These are phyloP conservation scores for Pythium coloratum DNA, from an alignment of 352 stramenopile genomes.

Conservation along the genomic window DNA sequence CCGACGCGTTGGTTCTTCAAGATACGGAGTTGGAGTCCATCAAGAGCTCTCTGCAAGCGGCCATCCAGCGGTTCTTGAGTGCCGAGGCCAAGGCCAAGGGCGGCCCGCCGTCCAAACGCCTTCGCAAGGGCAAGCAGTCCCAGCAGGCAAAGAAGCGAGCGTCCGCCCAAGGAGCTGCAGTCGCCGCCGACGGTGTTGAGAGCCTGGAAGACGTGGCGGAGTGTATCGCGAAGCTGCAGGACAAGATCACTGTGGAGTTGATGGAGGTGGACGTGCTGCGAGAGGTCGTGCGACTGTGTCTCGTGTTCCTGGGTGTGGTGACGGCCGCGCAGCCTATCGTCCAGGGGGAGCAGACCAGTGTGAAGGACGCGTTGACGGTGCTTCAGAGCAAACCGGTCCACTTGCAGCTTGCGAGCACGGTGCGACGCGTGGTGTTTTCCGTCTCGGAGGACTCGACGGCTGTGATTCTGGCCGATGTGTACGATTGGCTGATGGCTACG, in stretches of 20 bases:
- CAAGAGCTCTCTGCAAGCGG: slow-evolving; percentile 40
- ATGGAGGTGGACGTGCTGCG: slow-evolving; percentile 28
- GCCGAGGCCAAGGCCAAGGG: slow-evolving; percentile 26
- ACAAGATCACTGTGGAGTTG: slow-evolving; percentile 39
- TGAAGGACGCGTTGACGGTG: slow-evolving; percentile 38
- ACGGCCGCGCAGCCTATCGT: slow-evolving; percentile 37
- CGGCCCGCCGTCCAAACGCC: slow-evolving; percentile 43
- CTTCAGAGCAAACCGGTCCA: slow-evolving; percentile 51
- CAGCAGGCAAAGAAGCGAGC: slow-evolving; percentile 55
- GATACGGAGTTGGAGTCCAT: slow-evolving; percentile 43
- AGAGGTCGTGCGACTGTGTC: slow-evolving; percentile 48
- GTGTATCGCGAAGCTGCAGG: slow-evolving; percentile 40
- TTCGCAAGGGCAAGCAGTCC: slow-evolving; percentile 24
- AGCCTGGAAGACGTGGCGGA: slow-evolving; percentile 39
- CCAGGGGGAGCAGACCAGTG: slow-evolving; percentile 15
- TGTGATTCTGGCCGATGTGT: slow-evolving; percentile 38
- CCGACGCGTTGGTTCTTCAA: slow-evolving; percentile 34
- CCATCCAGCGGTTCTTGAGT: slow-evolving; percentile 34
- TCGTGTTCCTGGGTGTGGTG: slow-evolving; percentile 41
- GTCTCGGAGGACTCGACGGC: slow-evolving; percentile 25
- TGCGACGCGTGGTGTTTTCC: slow-evolving; percentile 42
- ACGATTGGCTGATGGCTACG: slow-evolving; percentile 40
- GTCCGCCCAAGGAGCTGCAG: slow-evolving; percentile 9
- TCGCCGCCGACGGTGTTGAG: slow-evolving; percentile 5
- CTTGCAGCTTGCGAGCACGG: slow-evolving; percentile 36